phyloP scores from a whole-genome alignment of 352 stramenopile species.

The Phytophthora macrochlamydospora region DNA sequence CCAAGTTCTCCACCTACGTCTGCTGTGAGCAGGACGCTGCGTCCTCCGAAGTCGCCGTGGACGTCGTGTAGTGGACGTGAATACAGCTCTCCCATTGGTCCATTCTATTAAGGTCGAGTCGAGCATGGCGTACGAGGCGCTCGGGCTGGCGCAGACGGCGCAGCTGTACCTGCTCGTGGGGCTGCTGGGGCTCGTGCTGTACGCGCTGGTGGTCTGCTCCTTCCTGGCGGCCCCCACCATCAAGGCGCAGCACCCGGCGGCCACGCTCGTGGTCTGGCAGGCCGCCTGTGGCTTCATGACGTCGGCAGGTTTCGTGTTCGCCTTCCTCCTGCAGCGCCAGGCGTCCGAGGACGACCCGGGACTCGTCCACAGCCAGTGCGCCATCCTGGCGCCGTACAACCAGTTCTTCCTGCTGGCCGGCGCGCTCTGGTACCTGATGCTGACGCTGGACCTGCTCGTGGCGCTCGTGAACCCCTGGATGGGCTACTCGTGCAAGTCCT shows the following conservation, averaged over 20 bases:
- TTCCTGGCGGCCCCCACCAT: constrained; percentile 79
- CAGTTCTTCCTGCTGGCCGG: constrained; percentile 83
- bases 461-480: constrained; percentile 89
- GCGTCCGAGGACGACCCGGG: constrained; percentile 12
- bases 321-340: constrained; percentile 37
- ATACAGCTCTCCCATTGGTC: constrained; percentile 11
- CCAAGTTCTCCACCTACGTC: constrained; percentile 62
- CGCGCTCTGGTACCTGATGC: constrained; percentile 84
- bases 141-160: constrained; percentile 51
- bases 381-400: constrained; percentile 63
- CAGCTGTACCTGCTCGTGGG: constrained; percentile 68
- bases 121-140: constrained; percentile 57
- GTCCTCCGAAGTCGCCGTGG: not conserved
- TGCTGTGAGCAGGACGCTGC: constrained; percentile 28
- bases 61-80: not conserved
- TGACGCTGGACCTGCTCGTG: constrained; percentile 82
- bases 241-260: constrained; percentile 79
- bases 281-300: constrained; percentile 67
- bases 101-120: not conserved
- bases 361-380: constrained; percentile 43
- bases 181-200: constrained; percentile 55
- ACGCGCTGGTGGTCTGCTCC: constrained; percentile 72
- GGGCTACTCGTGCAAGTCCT: constrained; percentile 87
- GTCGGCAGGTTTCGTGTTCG: constrained; percentile 59
- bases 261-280: constrained; percentile 82